phyloP scores from a whole-genome alignment of 106 monocot genomes.

The Acorus gramineus region DNA sequence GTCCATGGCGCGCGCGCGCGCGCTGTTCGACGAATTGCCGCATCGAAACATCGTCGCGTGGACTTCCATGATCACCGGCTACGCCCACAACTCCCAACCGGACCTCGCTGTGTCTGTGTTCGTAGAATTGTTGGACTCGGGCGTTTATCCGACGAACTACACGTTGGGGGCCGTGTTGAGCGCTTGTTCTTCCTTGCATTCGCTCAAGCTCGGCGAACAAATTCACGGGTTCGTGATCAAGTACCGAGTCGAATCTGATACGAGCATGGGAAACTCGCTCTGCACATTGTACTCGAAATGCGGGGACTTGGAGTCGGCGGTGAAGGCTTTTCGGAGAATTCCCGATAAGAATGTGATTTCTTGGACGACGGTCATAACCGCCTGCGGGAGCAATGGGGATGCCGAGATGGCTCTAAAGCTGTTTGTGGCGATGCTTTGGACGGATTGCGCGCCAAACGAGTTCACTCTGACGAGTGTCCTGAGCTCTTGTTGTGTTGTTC shows the following conservation, averaged over 20 bases:
- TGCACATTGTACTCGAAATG: slow-evolving; percentile 76
- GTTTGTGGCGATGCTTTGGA: slow-evolving; percentile 60
- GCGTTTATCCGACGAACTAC: slow-evolving; percentile 54
- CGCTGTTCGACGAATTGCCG: slow-evolving; percentile 49
- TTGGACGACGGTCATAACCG: slow-evolving; percentile 77
- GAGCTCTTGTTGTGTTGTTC: slow-evolving; percentile 56
- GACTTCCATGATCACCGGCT: slow-evolving; percentile 73
- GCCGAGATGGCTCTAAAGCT: slow-evolving; percentile 47
- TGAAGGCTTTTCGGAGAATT: slow-evolving; percentile 50
- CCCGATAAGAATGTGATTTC: slow-evolving; percentile 75
- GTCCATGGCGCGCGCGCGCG: slow-evolving; percentile 23
- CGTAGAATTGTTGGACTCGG: slow-evolving; percentile 33
- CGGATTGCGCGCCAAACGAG: slow-evolving; percentile 50
- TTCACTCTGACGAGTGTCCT: slow-evolving; percentile 73
- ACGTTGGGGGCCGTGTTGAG: slow-evolving; percentile 62
- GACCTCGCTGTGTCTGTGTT: slow-evolving; percentile 41
- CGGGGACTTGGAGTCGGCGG: slow-evolving; percentile 35
- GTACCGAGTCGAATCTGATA: slow-evolving; percentile 33
- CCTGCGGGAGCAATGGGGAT: slow-evolving; percentile 56
- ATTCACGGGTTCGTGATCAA: slow-evolving; percentile 74
- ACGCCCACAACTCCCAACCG: slow-evolving; percentile 49
- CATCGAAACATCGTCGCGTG: slow-evolving; percentile 49
- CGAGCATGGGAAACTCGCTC: slow-evolving; percentile 67
- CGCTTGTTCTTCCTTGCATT: slow-evolving; percentile 30
- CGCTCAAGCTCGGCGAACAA: slow-evolving; percentile 49